Evolutionary conservation across 345 rosid genomes (phyloP).

Genomic region (Hibiscus mutabilis): DNA sequence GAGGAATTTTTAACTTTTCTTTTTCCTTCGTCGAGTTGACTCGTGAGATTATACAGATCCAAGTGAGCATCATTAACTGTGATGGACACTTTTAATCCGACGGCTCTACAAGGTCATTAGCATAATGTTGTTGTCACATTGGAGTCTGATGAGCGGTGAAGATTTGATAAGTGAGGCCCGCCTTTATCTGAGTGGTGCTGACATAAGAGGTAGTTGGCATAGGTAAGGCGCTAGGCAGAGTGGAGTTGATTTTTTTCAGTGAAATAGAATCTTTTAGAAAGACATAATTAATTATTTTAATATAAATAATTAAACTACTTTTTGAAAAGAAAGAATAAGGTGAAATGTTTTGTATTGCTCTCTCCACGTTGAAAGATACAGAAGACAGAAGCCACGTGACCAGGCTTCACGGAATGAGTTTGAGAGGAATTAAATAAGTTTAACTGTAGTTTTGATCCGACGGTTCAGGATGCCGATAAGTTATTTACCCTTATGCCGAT

Average conservation of each 20-base stretch:
- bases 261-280: background rate
- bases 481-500: too few relatives aligned
- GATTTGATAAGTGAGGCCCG: background rate
- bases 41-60: background rate
- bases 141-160: background rate
- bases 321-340: too few relatives aligned
- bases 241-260: background rate
- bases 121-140: background rate
- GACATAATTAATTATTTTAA: too few relatives aligned
- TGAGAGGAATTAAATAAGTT: background rate
- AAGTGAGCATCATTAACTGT: background rate
- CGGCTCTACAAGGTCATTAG: constrained; percentile 10
- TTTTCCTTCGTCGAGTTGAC: constrained; percentile 14
- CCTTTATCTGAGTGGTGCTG: background rate
- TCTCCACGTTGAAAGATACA: background rate
- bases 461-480: constrained; percentile 18
- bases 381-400: constrained; percentile 4
- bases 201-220: background rate
- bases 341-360: background rate
- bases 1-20: background rate
- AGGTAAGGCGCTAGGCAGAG: background rate
- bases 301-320: too few relatives aligned
- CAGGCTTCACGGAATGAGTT: background rate
- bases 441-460: constrained; percentile 12
- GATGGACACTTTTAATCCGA: background rate